Evolutionary conservation across 176 grass and related monocot species (phyloP).

Genomic region (Triticum turgidum): DNA sequence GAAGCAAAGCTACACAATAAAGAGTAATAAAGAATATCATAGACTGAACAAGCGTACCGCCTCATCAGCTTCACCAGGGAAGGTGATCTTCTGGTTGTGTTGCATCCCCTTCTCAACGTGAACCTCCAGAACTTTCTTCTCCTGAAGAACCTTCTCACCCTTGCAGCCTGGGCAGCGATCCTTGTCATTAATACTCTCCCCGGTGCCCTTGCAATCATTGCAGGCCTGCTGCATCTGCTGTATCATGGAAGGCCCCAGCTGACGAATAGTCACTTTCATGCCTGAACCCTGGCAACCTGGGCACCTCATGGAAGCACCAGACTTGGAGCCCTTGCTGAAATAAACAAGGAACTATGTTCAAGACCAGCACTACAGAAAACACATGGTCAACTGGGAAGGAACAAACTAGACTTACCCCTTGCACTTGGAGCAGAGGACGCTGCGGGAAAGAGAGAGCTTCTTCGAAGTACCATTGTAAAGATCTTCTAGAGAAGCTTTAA

Average conservation of each 20-base stretch:
- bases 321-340: conserved; percentile 93
- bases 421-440: conserved; percentile 82
- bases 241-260: conserved; percentile 92
- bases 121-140: conserved; percentile 98
- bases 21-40: neutral
- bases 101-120: conserved; percentile 97
- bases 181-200: conserved; percentile 90
- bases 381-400: neutral
- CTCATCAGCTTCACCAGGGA: conserved; percentile 98
- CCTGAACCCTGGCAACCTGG: conserved; percentile 91
- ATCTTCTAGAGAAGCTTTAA: conserved; percentile 94
- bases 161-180: conserved; percentile 89
- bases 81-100: conserved; percentile 89
- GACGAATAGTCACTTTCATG: conserved; percentile 95
- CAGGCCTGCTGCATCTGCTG: conserved; percentile 97
- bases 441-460: conserved; percentile 97
- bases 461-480: conserved; percentile 95
- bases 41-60: conserved; percentile 53
- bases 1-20: neutral
- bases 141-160: conserved; percentile 89
- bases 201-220: conserved; percentile 95
- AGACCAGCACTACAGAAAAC: neutral
- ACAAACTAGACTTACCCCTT: conserved; percentile 57
- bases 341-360: conserved; percentile 3
- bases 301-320: conserved; percentile 91